Evolutionary conservation across 805 yeast species (phyloP).

Genomic region (Dipodascopsis tothii): DNA sequence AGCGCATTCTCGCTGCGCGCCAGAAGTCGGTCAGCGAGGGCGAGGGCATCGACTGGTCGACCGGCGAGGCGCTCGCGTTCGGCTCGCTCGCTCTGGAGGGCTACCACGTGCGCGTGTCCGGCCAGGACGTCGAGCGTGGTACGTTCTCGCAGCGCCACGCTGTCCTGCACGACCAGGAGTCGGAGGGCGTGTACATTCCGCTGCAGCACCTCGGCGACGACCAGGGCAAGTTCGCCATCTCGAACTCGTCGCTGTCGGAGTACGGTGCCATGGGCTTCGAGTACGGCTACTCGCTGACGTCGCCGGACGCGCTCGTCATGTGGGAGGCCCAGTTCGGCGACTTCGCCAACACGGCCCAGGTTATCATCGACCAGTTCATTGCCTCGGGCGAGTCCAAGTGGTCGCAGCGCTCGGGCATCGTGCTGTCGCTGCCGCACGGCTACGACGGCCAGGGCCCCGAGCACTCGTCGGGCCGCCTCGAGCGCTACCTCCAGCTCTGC

Average conservation of each 20-base stretch:
- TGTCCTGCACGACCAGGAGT: constrained; percentile 89
- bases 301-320: constrained; percentile 92
- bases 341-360: constrained; percentile 99
- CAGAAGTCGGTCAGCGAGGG: constrained; percentile 81
- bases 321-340: constrained; percentile 99
- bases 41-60: constrained; percentile 96
- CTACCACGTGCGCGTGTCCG: constrained; percentile 91
- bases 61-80: constrained; percentile 98
- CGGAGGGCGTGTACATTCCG: constrained; percentile 78
- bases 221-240: constrained; percentile 80
- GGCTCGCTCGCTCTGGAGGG: constrained; percentile 91
- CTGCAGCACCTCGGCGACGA: constrained; percentile 67
- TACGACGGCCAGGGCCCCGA: constrained; percentile 99
- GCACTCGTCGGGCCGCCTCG: constrained; percentile 96
- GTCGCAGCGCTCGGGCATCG: constrained; percentile 97
- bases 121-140: constrained; percentile 99
- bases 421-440: constrained; percentile 95
- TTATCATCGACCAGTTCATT: constrained; percentile 90
- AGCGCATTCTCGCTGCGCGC: constrained; percentile 85
- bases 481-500: constrained; percentile 90
- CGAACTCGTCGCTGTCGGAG: constrained; percentile 94
- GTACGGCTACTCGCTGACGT: constrained; percentile 95
- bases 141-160: constrained; percentile 99
- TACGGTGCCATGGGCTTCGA: constrained; percentile 99
- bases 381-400: constrained; percentile 97